Base-by-base conservation (phyloP, 345 rosid species). In the Physaria fendleri region DNA sequence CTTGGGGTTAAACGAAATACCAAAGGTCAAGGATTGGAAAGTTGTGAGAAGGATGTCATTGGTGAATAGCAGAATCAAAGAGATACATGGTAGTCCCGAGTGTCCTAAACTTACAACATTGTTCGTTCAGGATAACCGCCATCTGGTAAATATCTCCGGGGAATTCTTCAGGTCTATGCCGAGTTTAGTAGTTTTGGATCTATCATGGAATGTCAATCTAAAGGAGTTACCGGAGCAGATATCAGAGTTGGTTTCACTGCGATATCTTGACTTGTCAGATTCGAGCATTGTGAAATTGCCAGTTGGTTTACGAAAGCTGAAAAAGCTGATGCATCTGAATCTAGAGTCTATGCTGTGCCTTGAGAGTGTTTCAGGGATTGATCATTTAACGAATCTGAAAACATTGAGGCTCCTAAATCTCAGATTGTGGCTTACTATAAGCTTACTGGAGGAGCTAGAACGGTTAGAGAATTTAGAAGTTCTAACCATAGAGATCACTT, bases 151-250 rank as follows among this genome's bases (percentile, higher is more conserved):
- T 25, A 63, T 70, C 14, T 29, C 60, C 20, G 11, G 18, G 2
- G 54, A 24, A 3, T 76, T 60, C 34, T 71, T 61, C 43, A 42
- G 54, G 14, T 71, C 22, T 18, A 75, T 75, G 78, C 69, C 69
- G 5, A 34, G 6, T 9, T 6, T 71, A 37, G 55, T 34, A 55
- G 76, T 75, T 34, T 42, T 71, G 43, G 58, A 75, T 42, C 43
- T 71, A 14, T 71, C 79, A 13, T 61, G 51, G 21, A 71, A 69
- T 42, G 43, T 66, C 25, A 47, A 59, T 18, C 45, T 65, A 16
- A 25, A 2, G 2, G 48, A 10, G 10, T 16, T 67, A 28, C 65
- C 65, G 1, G 30, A 34, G 37, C 51, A 54, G 30, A 58, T 58
- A 38, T 67, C 71, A 37, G 46, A 24, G 52, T 22, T 58, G 27